phyloP scores from a whole-genome alignment of 1,139 yeast species.

The Zygotorulaspora mrakii region DNA sequence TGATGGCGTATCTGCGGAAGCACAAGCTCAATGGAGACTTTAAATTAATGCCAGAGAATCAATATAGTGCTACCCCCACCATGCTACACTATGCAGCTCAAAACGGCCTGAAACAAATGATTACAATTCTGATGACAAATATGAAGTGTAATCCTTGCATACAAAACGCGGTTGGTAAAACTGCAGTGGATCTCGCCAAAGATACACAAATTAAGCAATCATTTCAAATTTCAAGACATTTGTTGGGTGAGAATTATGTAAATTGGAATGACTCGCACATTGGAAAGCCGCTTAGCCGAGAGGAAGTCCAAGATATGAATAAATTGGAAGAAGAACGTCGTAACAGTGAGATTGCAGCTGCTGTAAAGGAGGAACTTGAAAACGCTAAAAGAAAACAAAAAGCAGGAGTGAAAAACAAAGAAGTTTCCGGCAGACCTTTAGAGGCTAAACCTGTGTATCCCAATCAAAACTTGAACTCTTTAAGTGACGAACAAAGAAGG shows the following conservation, averaged over 20 bases:
- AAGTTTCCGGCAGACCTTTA: slow-evolving; percentile 32
- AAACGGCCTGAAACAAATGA: slow-evolving; percentile 63
- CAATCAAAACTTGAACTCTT: slow-evolving; percentile 35
- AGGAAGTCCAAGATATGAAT: slow-evolving; percentile 49
- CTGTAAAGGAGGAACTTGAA: slow-evolving; percentile 37
- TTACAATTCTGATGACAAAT: slow-evolving; percentile 57
- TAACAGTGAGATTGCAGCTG: slow-evolving; percentile 30
- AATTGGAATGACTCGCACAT: slow-evolving; percentile 71
- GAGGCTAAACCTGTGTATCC: slow-evolving; percentile 26
- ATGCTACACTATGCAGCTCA: slow-evolving; percentile 75
- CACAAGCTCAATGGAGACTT: slow-evolving; percentile 53
- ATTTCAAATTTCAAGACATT: slow-evolving; percentile 65
- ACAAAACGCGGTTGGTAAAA: slow-evolving; percentile 51
- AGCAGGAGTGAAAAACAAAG: slow-evolving; percentile 20
- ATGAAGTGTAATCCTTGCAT: slow-evolving; percentile 69
- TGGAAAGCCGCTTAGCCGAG: slow-evolving; percentile 60
- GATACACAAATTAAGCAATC: slow-evolving; percentile 47
- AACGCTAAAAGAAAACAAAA: slow-evolving; percentile 31
- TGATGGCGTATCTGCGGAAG: slow-evolving; percentile 59
- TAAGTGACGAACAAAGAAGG: slow-evolving; percentile 67
- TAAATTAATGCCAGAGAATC: slow-evolving; percentile 50
- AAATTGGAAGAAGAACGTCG: slow-evolving; percentile 44
- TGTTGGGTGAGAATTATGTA: slow-evolving; percentile 63
- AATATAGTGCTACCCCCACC: slow-evolving; percentile 61
- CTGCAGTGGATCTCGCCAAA: slow-evolving; percentile 58